Conservation (phyloP, 768 basidiomycete genomes). For the Trametes gibbosa region DNA sequence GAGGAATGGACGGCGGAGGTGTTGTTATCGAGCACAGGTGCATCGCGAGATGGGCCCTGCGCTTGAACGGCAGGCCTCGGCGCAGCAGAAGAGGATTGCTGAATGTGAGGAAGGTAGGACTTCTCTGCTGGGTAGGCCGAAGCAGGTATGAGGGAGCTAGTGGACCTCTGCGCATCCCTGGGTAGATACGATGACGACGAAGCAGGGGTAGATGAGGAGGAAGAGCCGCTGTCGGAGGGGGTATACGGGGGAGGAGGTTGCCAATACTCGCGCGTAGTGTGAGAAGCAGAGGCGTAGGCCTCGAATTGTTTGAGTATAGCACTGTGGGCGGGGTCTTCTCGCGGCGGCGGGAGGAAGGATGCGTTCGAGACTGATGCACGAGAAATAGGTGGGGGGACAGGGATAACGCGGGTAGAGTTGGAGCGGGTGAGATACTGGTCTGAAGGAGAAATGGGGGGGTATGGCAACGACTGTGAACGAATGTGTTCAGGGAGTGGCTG, state of each 20-base stretch:
- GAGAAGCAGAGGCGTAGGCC: slow-evolving; percentile 6
- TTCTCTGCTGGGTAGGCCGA: not conserved
- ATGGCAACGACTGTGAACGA: slow-evolving; percentile 13
- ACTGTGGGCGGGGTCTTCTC: slow-evolving; percentile 3
- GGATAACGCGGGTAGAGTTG: slow-evolving; percentile 11
- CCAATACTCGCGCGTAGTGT: slow-evolving; percentile 14
- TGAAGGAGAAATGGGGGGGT: slow-evolving; percentile 5
- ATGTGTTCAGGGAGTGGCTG: not conserved
- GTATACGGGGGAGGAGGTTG: slow-evolving; percentile 17
- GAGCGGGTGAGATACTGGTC: slow-evolving; percentile 9
- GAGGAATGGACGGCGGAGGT: slow-evolving; percentile 2
- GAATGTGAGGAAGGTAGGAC: not conserved
- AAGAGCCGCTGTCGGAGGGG: slow-evolving; percentile 15
- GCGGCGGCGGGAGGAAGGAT: slow-evolving; percentile 6
- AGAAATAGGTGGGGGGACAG: slow-evolving; percentile 12
- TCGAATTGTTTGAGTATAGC: not conserved
- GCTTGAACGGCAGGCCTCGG: not conserved
- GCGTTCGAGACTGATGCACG: slow-evolving; percentile 4
- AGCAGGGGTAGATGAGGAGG: slow-evolving; percentile 14
- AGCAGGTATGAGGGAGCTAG: not conserved
- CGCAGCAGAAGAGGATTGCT: not conserved
- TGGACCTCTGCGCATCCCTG: not conserved
- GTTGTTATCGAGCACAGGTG: not conserved
- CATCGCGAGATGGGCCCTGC: not conserved
- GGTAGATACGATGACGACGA: slow-evolving; percentile 15